Conservation (phyloP, 345 rosid genomes). For the Brassica carinata region DNA sequence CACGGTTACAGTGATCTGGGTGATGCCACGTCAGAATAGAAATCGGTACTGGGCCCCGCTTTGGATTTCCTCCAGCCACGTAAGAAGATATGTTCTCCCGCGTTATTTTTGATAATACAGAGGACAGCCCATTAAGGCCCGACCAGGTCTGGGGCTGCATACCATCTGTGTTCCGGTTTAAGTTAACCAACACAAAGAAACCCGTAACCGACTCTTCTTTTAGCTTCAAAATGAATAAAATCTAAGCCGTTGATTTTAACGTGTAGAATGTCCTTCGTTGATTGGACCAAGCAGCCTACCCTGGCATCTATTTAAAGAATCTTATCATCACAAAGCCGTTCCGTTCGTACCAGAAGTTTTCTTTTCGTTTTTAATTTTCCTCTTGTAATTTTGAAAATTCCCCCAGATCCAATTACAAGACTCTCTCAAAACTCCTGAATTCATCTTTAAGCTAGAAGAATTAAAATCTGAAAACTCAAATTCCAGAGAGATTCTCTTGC, state of each 20-base stretch:
- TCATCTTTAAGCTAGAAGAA: constrained; percentile 16
- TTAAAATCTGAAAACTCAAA: background rate
- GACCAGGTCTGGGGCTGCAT: background rate
- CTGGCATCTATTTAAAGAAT: constrained; percentile 26
- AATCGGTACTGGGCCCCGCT: constrained; percentile 16
- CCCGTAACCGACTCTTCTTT: constrained; percentile 32
- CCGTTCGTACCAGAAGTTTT: constrained; percentile 27
- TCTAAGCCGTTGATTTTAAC: constrained; percentile 23
- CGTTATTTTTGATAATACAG: background rate
- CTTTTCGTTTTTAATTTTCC: background rate
- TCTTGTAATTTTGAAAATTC: background rate
- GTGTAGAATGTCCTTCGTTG: constrained; percentile 11
- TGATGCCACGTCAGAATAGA: constrained; percentile 39
- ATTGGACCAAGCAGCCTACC: background rate
- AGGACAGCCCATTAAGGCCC: constrained; percentile 24
- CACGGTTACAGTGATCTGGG: constrained; percentile 18
- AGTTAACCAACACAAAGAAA: constrained; percentile 19
- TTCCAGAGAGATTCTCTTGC: constrained; percentile 11
- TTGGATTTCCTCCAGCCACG: constrained; percentile 28
- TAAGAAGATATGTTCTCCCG: constrained; percentile 30
- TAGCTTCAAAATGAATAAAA: background rate
- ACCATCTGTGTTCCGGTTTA: background rate
- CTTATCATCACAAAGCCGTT: constrained; percentile 30
- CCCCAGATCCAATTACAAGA: constrained; percentile 36
- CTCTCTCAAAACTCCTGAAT: constrained; percentile 3